Evolutionary conservation across 2,329 filamentous ascomycete genomes (phyloP), one percentile per base, ranked within the genome.

Genomic region (Sporothrix phasma): DNA sequence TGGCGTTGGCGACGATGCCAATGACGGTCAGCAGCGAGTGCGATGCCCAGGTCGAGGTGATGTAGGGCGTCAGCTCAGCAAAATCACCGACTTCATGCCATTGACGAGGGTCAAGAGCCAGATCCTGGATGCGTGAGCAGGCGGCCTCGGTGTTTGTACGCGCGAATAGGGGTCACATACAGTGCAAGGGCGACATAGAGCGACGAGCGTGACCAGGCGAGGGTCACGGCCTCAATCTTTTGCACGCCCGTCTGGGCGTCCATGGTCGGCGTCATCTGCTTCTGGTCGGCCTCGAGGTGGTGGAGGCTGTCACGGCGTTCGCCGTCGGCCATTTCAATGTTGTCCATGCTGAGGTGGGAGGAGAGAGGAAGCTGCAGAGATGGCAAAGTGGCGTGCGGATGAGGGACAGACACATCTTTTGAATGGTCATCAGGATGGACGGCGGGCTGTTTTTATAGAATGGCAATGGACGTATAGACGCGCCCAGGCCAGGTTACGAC

Each of bases 1-100:
- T 81, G 47, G 83, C 74, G 66, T 75, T 78, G 22, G 81, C 76
- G 10, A 87, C 76, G 66, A 87, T 81, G 53, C 75, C 74, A 13
- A 81, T 80, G 6, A 81, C 77, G 1, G 81, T 77, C 2, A 81
- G 77, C 19, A 85, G 74, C 1, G 81, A 84, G 70, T 86, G 83
- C 22, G 73, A 70, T 13, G 74, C 66, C 68, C 84, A 86, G 43
- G 71, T 71, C 68, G 78, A 81, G n/a, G 80, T 81, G 45, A 81
- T 77, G 68, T 77, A 83, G 11, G 79, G 76, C 3, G 72, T 74
- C 60, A 83, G 61, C 73, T 76, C 47, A 70, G 67, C 13, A 75
- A 70, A 61, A 76, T 71, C 59, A 72, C 71, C 59, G 75, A 71
- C 51, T 75, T 70, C 41, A 73, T 73, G n/a, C 74, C 72, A 22